Evolutionary conservation across 805 yeast genomes (phyloP), one percentile per base, ranked within the genome.

Genomic region (Spathaspora passalidarum): DNA sequence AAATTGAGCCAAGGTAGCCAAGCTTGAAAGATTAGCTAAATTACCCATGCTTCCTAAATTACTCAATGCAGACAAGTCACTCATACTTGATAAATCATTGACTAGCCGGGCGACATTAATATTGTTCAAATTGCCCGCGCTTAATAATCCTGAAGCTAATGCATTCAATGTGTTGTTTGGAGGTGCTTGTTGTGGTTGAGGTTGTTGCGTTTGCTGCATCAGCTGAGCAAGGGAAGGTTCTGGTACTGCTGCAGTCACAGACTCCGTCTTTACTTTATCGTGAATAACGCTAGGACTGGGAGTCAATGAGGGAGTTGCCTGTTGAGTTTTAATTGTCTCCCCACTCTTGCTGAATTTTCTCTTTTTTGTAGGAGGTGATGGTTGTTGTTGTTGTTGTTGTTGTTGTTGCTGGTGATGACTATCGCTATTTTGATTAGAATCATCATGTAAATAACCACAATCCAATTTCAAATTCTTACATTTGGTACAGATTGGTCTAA

Each of bases 381-480:
- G 29, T 2, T 6, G 2, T 11, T 26, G 29, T 11, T 40, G 36
- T 9, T 40, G 32, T 7, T 25, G n/a, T 10, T 4, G n/a, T n/a
- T 25, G 9, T 11, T 26, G 29, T 11, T 40, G 36, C 8, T 40
- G 32, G 4, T 25, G n/a, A 25, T 4, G n/a, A 11, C 13, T 25
- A 3, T 13, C 13, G 13, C 13, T 25, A 29, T 22, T 23, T 36
- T 37, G 20, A 35, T 34, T 32, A 7, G 19, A 16, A 18, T 39
- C 44, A 19, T 40, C 48, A 5, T 61, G 66, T 8, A 59, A 35
- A 56, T 86, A 90, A 2, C 84, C 77, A 66, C 98, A 91, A 21
- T 79, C 84, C 29, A 91, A 72, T 18, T 86, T 84, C 81, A 91
- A 79, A 50, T 89, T 83, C 41, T 72, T 66, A 65, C 98, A 91